Conservation (phyloP, 345 rosid genomes). For the Syzygium aromaticum region DNA sequence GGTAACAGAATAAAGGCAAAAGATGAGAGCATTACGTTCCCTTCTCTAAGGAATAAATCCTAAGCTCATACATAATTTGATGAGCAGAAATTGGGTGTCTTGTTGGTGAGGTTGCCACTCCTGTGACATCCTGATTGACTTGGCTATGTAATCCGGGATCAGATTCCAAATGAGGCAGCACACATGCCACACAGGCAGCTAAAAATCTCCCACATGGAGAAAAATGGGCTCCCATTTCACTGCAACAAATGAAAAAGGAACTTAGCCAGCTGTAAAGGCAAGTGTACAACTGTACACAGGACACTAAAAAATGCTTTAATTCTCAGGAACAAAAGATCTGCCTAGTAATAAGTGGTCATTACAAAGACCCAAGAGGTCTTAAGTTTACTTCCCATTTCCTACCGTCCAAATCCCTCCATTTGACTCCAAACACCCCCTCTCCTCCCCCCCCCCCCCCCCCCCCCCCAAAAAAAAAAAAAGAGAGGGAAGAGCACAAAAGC, state of each 20-base stretch:
- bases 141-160: slow-evolving; percentile 66
- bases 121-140: slow-evolving; percentile 52
- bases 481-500: neutral
- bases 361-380: neutral
- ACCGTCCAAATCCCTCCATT: neutral
- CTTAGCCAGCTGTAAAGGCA: neutral
- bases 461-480: neutral
- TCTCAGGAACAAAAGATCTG: neutral
- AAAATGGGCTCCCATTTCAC: slow-evolving; percentile 99
- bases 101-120: slow-evolving; percentile 84
- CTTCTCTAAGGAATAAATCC: slow-evolving; percentile 89
- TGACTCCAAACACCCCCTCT: neutral
- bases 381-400: neutral
- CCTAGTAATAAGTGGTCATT: neutral
- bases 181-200: slow-evolving; percentile 96
- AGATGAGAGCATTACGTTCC: slow-evolving; percentile 55
- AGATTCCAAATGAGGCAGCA: slow-evolving; percentile 72
- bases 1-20: neutral
- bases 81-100: slow-evolving; percentile 91
- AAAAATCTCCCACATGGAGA: slow-evolving; percentile 98
- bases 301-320: neutral
- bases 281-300: neutral
- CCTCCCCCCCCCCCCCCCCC: neutral
- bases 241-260: slow-evolving; percentile 15
- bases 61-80: slow-evolving; percentile 94